Conservation (phyloP, 2,329 filamentous ascomycete genomes). For the Coniochaeta sp. region DNA sequence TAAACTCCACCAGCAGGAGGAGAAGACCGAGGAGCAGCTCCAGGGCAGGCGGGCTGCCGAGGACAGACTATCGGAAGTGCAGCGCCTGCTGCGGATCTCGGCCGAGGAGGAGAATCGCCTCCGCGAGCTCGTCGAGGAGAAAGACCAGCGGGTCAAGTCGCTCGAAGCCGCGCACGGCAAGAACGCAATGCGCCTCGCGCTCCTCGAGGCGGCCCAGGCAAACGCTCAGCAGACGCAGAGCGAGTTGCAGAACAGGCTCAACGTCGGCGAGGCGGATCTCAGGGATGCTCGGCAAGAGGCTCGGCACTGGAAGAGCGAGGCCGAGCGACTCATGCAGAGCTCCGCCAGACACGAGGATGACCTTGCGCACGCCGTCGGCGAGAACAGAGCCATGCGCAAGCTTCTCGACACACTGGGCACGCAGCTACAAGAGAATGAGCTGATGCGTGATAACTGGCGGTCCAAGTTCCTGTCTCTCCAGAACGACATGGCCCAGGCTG, state of each 20-base stretch:
- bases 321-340: slow-evolving; percentile 49
- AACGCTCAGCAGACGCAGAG: slow-evolving; percentile 45
- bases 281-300: slow-evolving; percentile 48
- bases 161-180: slow-evolving; percentile 50
- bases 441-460: slow-evolving; percentile 76
- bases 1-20: slow-evolving; percentile 56
- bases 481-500: slow-evolving; percentile 74
- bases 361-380: slow-evolving; percentile 37
- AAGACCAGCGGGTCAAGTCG: slow-evolving; percentile 56
- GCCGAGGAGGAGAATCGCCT: slow-evolving; percentile 68
- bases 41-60: slow-evolving; percentile 58
- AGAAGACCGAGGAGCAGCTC: slow-evolving; percentile 56
- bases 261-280: slow-evolving; percentile 45
- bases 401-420: slow-evolving; percentile 65
- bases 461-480: slow-evolving; percentile 79
- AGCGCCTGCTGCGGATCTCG: slow-evolving; percentile 59
- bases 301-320: slow-evolving; percentile 53
- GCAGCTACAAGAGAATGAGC: slow-evolving; percentile 80
- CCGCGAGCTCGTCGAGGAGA: slow-evolving; percentile 59
- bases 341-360: slow-evolving; percentile 42
- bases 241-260: slow-evolving; percentile 49
- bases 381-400: slow-evolving; percentile 67
- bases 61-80: slow-evolving; percentile 65
- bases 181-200: slow-evolving; percentile 52
- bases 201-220: slow-evolving; percentile 60